A percentile compares a stretch with the other conserved stretches of the same genome.
Conservation (phyloP, 495 filamentous ascomycete genomes). For the Staphylotrichum tortipilum region DNA sequence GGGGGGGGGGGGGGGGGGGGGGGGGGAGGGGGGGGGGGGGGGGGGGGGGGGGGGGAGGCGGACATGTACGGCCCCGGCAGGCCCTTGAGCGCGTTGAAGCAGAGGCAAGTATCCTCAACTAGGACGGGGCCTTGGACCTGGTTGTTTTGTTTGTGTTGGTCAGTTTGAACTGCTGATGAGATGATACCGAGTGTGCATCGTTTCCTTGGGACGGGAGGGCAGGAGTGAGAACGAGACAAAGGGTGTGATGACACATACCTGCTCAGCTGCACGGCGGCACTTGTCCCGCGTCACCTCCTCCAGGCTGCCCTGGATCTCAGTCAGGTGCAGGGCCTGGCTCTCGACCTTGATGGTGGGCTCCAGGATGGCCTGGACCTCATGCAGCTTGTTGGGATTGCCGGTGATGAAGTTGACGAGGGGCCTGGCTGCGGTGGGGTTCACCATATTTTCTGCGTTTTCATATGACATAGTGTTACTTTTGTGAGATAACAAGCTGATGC, state of each 20-base stretch:
- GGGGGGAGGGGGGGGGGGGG: constrained; percentile 60
- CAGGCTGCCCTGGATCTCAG: constrained; percentile 85
- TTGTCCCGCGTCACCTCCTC: constrained; percentile 88
- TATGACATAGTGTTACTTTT: too few relatives aligned
- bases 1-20: constrained; percentile 53
- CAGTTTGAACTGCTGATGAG: too few relatives aligned
- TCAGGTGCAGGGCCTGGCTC: constrained; percentile 66
- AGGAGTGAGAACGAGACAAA: background rate
- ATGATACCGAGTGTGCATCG: too few relatives aligned
- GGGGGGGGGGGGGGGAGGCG: constrained; percentile 59
- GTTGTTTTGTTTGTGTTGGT: too few relatives aligned
- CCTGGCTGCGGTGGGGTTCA: constrained; percentile 12
- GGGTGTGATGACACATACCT: constrained; percentile 36
- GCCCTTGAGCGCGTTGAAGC: constrained; percentile 80
- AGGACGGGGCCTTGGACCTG: constrained; percentile 81
- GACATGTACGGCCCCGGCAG: constrained; percentile 98
- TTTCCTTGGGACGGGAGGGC: too few relatives aligned
- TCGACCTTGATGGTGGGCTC: constrained; percentile 61
- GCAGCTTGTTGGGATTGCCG: constrained; percentile 86
- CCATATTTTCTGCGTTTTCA: constrained; percentile 7
- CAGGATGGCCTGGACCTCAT: constrained; percentile 79
- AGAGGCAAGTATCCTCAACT: constrained; percentile 91
- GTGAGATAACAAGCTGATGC: background rate
- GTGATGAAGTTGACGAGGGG: constrained; percentile 82
- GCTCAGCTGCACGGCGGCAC: constrained; percentile 65